Conservation (phyloP, 202 grass and related monocot species). For the Schoenoplectus tabernaemontani region DNA sequence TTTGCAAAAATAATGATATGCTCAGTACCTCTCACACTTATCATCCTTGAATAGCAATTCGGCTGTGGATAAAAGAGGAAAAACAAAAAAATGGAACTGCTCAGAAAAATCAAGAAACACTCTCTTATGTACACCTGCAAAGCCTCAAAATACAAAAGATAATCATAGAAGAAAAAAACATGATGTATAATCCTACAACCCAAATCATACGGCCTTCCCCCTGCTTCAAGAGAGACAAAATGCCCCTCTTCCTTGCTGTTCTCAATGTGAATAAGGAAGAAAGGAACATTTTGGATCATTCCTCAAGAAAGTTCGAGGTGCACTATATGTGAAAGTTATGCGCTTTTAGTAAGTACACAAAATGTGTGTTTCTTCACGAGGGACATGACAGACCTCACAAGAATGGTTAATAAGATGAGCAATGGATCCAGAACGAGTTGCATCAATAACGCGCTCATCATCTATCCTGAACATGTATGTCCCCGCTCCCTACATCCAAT, state of each 20-base stretch:
- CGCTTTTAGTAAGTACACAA: background rate
- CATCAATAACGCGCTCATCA: slow-evolving; percentile 94
- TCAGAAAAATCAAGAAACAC: background rate
- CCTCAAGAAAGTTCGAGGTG: background rate
- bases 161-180: background rate
- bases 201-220: background rate
- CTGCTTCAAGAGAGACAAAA: background rate
- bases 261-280: background rate
- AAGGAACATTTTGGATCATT: background rate
- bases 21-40: slow-evolving; percentile 75
- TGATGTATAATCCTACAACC: background rate
- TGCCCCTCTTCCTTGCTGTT: background rate
- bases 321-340: background rate
- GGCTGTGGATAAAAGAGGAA: slow-evolving; percentile 43
- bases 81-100: background rate
- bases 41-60: slow-evolving; percentile 97
- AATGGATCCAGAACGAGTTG: slow-evolving; percentile 86
- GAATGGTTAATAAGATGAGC: slow-evolving; percentile 99
- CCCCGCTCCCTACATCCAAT: slow-evolving; percentile 70
- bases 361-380: background rate
- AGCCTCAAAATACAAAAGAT: background rate
- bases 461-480: slow-evolving; percentile 99
- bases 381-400: slow-evolving; percentile 59
- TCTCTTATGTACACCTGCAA: background rate
- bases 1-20: slow-evolving; percentile 99